Evolutionary conservation across 108 stramenopile genomes (phyloP), one percentile per base, ranked within the genome.

Genomic region (Cylindrotheca fusiformis): DNA sequence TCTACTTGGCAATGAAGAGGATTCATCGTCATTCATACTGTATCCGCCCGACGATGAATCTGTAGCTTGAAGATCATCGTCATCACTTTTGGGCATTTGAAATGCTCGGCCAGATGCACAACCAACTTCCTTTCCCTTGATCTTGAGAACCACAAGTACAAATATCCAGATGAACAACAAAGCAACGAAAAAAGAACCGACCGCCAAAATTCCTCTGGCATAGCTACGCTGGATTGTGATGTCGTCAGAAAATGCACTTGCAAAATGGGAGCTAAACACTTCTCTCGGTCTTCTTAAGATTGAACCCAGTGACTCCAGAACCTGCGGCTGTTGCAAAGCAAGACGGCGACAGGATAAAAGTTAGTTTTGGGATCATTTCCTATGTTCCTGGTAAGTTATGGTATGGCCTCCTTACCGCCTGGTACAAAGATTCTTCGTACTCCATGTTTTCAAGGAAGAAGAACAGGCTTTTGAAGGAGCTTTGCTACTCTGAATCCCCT

Each of bases 41-140:
- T 41, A 6, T 10, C 14, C 36, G 36, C 36, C 36, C 10, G 36
- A 41, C 6, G 36, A 41, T 10, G 36, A 41, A 41, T 67, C 55
- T 1, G 54, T 57, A 3, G 27, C 29, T 8, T 24, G 28, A 8
- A 56, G 12, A 8, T 55, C 51, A n/a, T 58, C 62, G 32, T 26
- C 57, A 14, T 41, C 46, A 27, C 24, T 27, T 5, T 36, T 3
- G 2, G 2, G 19, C 31, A 58, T 22, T 31, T 36, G 60, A 61
- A 83, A 83, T 29, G 74, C 48, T 44, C 27, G 19, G 29, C 82
- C 82, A 5, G 82, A 75, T 23, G 82, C 82, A 63, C 82, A 83
- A 5, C 82, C 82, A 20, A 78, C 77, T 46, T 67, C 60, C 4
- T 61, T 20, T 1, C 82, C 75, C 31, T 62, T 65, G 23, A 53